Evolutionary conservation across 306 rosid species (phyloP).

Genomic region (Cucumis cinereus): DNA sequence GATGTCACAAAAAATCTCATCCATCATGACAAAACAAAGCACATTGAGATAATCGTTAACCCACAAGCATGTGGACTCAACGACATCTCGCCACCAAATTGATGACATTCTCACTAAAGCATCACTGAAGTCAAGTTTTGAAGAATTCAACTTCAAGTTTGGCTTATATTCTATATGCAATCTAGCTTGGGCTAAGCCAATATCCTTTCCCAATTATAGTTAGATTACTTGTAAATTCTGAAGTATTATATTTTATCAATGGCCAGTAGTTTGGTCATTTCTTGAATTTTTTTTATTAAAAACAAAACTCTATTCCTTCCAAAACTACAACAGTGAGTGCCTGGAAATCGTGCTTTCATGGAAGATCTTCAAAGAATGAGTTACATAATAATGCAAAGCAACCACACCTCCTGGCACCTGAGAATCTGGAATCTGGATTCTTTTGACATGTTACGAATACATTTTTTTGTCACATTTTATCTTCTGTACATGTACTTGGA

Average conservation of each 20-base stretch:
- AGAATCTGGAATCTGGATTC: background rate
- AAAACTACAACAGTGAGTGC: background rate
- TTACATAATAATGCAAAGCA: background rate
- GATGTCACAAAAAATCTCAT: background rate
- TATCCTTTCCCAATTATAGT: background rate
- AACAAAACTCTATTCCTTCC: background rate
- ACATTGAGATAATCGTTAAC: background rate
- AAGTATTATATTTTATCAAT: background rate
- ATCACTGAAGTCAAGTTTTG: background rate
- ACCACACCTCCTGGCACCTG: background rate
- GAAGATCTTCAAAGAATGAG: background rate
- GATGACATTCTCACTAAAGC: background rate
- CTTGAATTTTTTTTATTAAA: background rate
- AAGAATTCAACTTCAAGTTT: background rate
- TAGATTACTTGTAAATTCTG: background rate
- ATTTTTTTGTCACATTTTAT: conserved; percentile 10
- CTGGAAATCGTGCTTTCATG: background rate
- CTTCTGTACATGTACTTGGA: conserved; percentile 73
- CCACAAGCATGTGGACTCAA: background rate
- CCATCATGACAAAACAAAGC: background rate
- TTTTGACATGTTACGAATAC: background rate
- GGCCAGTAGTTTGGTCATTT: background rate
- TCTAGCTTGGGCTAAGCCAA: background rate
- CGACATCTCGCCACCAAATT: background rate
- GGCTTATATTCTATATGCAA: background rate